Evolutionary conservation across 768 basidiomycete species (phyloP), one percentile per base, ranked within the genome.

Genomic region (Lactifluus hygrophoroides): DNA sequence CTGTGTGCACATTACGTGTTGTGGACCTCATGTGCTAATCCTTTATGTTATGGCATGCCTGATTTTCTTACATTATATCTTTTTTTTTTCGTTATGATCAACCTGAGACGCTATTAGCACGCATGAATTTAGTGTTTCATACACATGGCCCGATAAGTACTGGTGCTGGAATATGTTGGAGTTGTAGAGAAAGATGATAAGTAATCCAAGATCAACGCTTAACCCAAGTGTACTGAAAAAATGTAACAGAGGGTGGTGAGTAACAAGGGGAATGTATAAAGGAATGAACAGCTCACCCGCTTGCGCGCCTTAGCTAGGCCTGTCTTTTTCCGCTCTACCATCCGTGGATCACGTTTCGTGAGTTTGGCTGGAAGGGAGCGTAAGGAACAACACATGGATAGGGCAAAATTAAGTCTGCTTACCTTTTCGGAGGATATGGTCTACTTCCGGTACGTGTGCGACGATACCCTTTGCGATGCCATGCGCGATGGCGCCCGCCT

Each of bases 241-340:
- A 62, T n/a, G 32, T 5, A 32, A 32, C 5, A 32, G 10, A 16
- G 5, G 9, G 27, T 28, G 2, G 21, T 64, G 37, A 70, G 68
- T 23, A 34, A 46, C 35, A 42, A 43, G 19, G 58, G 14, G 25
- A 30, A 52, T 16, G 63, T 38, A 63, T 45, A 60, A 35, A 44
- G 35, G 37, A 19, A 47, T 38, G 38, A n/a, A 32, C 57, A 13
- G 21, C 90, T 44, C 72, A 94, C 92, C 75, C 80, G 80, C 75
- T 94, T 94, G 72, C 94, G 84, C 59, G 95, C 93, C 76, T 96
- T 96, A 59, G 88, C 83, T 67, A 83, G 71, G 57, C 91, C 91
- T 16, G 95, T 90, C 81, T 99, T 99, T 77, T 99, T 99, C 66
- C 95, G 80, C 74, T 99, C 95, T 30, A 96, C 94, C 90, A 95